phyloP scores from a whole-genome alignment of 345 rosid genomes.

The Anacardium occidentale region DNA sequence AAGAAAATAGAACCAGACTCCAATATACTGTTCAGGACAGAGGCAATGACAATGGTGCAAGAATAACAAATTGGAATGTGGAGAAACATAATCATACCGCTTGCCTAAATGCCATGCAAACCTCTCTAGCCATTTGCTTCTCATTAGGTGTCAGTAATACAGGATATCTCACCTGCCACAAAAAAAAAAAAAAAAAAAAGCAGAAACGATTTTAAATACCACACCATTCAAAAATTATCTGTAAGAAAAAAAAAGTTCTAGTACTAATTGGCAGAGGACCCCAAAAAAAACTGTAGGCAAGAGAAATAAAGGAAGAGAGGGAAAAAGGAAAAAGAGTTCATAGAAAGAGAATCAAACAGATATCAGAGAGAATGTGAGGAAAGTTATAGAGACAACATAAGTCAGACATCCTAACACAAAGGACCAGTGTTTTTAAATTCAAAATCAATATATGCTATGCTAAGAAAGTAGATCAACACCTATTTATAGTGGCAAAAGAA shows the following conservation, averaged over 20 bases:
- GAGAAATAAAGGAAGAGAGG: too few relatives aligned
- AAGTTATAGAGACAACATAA: too few relatives aligned
- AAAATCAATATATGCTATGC: too few relatives aligned
- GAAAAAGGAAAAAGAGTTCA: too few relatives aligned
- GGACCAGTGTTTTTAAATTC: too few relatives aligned
- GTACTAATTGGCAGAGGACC: background rate
- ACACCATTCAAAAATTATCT: background rate
- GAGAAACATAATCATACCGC: conserved; percentile 50
- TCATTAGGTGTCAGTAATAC: conserved; percentile 88
- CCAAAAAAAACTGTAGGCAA: too few relatives aligned
- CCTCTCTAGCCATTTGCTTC: conserved; percentile 99
- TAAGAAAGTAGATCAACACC: too few relatives aligned
- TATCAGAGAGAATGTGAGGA: too few relatives aligned
- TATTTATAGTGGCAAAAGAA: too few relatives aligned
- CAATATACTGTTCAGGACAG: background rate
- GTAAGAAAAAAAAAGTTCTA: background rate
- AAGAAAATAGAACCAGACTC: background rate
- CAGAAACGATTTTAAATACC: conserved; percentile 14
- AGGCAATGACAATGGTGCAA: background rate
- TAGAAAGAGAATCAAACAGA: too few relatives aligned
- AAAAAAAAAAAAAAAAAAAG: conserved; percentile 17
- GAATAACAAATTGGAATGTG: background rate
- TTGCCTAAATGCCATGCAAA: conserved; percentile 95
- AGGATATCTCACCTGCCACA: conserved; percentile 80
- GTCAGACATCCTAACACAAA: too few relatives aligned